phyloP scores from a whole-genome alignment of 257 asterid species.

The Penstemon davidsonii region DNA sequence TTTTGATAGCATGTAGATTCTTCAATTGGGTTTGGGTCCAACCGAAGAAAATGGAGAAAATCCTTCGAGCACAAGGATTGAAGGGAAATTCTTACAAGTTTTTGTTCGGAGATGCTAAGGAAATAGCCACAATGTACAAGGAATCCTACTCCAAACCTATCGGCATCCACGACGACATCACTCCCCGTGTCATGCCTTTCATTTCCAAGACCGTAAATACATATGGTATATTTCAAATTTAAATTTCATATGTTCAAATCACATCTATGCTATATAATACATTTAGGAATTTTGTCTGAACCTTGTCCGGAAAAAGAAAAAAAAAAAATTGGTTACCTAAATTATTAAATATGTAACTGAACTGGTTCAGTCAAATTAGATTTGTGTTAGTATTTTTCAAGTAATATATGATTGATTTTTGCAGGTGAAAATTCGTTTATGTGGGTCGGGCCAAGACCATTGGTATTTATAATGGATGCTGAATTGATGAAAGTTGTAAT shows the following conservation, averaged over 20 bases:
- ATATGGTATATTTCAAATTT: conserved; percentile 16
- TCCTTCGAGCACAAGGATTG: conserved; percentile 30
- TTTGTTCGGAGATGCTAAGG: conserved; percentile 32
- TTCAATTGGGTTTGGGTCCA: conserved; percentile 28
- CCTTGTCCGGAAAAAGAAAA: no score
- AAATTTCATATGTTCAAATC: no score
- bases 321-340: no score
- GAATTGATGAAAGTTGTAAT: conserved; percentile 30
- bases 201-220: conserved; percentile 20
- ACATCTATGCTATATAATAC: no score
- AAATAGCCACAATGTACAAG: conserved; percentile 13
- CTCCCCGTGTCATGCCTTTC: conserved; percentile 34
- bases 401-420: no score
- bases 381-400: neutral
- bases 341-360: no score
- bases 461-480: conserved; percentile 27
- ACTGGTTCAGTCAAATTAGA: no score
- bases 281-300: no score
- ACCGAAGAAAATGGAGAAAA: conserved; percentile 28
- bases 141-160: conserved; percentile 29
- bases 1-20: conserved; percentile 22
- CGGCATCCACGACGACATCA: conserved; percentile 19
- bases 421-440: conserved; percentile 29
- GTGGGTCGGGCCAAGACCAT: conserved; percentile 34
- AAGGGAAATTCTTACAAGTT: conserved; percentile 31